A percentile compares a stretch with the other conserved stretches of the same genome.
Evolutionary conservation across 2,329 filamentous ascomycete genomes (phyloP).

Genomic region (Paraphaeosphaeria sporulosa): DNA sequence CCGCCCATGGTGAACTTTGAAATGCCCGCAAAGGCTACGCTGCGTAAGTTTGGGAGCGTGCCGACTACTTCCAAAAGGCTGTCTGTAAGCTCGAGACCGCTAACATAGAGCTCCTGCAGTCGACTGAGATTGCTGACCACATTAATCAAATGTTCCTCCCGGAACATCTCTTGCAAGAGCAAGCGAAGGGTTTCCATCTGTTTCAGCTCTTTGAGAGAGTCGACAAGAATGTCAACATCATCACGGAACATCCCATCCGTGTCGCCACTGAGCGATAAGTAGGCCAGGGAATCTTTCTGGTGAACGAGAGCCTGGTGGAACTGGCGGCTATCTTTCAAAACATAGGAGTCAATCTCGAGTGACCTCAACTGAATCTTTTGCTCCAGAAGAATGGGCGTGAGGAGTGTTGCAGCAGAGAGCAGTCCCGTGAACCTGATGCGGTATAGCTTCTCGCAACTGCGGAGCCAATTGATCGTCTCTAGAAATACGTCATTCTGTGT

Average conservation of each 20-base stretch:
- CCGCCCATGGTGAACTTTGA: constrained; percentile 63
- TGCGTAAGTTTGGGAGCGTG: constrained; percentile 58
- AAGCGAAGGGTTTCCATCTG: constrained; percentile 62
- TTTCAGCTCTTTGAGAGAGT: constrained; percentile 60
- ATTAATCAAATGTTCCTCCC: constrained; percentile 56
- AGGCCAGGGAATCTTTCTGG: constrained; percentile 60
- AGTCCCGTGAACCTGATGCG: constrained; percentile 61
- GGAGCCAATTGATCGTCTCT: constrained; percentile 63
- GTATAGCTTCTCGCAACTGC: constrained; percentile 60
- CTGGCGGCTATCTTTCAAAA: constrained; percentile 55
- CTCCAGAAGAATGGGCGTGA: constrained; percentile 59
- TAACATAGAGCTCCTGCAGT: constrained; percentile 65
- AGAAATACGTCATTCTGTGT: constrained; percentile 62
- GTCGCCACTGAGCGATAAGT: constrained; percentile 57
- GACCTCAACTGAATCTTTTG: constrained; percentile 56
- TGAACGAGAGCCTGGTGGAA: constrained; percentile 63
- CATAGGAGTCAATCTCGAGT: constrained; percentile 60
- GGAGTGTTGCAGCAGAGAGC: constrained; percentile 60
- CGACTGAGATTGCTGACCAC: constrained; percentile 56
- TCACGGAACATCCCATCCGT: constrained; percentile 56
- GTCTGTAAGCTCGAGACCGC: constrained; percentile 62
- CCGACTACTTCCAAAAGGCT: constrained; percentile 56
- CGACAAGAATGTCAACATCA: constrained; percentile 58
- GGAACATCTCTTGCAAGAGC: constrained; percentile 61
- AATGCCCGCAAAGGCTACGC: constrained; percentile 62